Conservation (phyloP, 768 basidiomycete species). For the Phlebiopsis flavidoalba region DNA sequence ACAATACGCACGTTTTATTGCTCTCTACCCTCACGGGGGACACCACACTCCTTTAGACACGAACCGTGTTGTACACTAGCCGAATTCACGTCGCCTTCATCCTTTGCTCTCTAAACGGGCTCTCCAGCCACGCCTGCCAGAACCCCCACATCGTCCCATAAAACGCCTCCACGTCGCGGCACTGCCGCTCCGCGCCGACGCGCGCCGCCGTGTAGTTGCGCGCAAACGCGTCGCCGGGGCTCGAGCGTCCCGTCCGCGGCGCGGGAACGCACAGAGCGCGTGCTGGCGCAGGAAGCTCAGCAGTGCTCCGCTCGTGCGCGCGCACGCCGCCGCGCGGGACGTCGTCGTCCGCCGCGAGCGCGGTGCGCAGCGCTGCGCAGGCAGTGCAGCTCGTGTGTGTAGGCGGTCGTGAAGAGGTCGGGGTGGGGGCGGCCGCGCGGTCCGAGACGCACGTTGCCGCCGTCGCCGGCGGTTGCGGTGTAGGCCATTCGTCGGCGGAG, state of each 20-base stretch:
- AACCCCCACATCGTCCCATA: not conserved
- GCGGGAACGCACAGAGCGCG: no score
- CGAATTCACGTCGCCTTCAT: not conserved
- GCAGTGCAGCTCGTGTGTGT: slow-evolving; percentile 16
- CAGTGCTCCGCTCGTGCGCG: slow-evolving; percentile 17
- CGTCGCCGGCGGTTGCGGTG: not conserved
- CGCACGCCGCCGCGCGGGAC: not conserved
- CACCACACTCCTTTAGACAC: no score
- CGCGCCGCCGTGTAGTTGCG: not conserved
- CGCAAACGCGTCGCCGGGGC: slow-evolving; percentile 2
- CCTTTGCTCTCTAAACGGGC: not conserved
- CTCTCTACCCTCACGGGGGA: no score
- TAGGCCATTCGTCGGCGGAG: not conserved
- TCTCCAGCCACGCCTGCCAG: slow-evolving; percentile 2
- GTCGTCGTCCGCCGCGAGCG: slow-evolving; percentile 2
- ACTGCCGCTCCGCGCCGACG: not conserved
- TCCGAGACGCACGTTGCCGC: not conserved
- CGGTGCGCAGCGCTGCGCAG: slow-evolving; percentile 2
- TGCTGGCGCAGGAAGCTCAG: slow-evolving; percentile 18
- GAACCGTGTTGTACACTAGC: not conserved
- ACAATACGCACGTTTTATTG: no score
- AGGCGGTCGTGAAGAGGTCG: slow-evolving; percentile 10
- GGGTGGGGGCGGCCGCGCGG: slow-evolving; percentile 9
- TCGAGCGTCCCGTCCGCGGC: slow-evolving; percentile 18
- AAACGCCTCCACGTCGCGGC: slow-evolving; percentile 6